These are phyloP conservation scores for Scopulariopsis brevicaulis DNA, from an alignment of 2,329 filamentous ascomycete genomes.

Conservation along the genomic window DNA sequence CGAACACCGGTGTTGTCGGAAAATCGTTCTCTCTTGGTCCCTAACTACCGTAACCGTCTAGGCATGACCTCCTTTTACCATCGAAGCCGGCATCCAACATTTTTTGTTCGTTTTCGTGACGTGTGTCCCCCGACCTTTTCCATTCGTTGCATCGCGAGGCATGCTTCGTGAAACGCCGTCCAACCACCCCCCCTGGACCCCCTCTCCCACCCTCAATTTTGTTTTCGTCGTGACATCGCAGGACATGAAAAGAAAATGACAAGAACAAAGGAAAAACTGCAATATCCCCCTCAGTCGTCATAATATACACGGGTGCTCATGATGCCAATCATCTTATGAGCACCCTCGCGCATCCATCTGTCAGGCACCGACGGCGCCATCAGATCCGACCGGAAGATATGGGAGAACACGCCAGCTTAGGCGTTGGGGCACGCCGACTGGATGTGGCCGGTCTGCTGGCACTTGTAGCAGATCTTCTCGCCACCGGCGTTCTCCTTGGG, in stretches of 20 bases:
- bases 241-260: slow-evolving; percentile 1
- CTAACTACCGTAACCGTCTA: slow-evolving; percentile 5
- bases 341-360: slow-evolving; percentile 1
- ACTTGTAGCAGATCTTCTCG: slow-evolving; percentile 99
- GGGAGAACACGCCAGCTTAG: slow-evolving; percentile 21
- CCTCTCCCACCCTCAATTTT: neutral
- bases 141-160: neutral
- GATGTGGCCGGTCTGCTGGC: slow-evolving; percentile 73
- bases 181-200: neutral
- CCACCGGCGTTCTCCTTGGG: slow-evolving; percentile 75
- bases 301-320: slow-evolving; percentile 6
- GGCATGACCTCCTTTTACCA: slow-evolving; percentile 2
- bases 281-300: slow-evolving; percentile 2
- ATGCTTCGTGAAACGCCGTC: slow-evolving; percentile 1
- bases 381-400: neutral
- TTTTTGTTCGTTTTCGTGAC: neutral
- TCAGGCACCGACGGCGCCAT: neutral
- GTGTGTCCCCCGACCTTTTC: neutral
- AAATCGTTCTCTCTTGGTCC: slow-evolving; percentile 5
- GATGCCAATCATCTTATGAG: neutral
- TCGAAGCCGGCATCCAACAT: slow-evolving; percentile 4
- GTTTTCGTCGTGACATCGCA: slow-evolving; percentile 3
- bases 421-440: slow-evolving; percentile 90
- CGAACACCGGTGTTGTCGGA: neutral
- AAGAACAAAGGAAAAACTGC: neutral